A percentile compares a stretch with the other conserved stretches of the same genome.
Evolutionary conservation across 345 rosid genomes (phyloP).

Genomic region (Crucihimalaya himalaica): DNA sequence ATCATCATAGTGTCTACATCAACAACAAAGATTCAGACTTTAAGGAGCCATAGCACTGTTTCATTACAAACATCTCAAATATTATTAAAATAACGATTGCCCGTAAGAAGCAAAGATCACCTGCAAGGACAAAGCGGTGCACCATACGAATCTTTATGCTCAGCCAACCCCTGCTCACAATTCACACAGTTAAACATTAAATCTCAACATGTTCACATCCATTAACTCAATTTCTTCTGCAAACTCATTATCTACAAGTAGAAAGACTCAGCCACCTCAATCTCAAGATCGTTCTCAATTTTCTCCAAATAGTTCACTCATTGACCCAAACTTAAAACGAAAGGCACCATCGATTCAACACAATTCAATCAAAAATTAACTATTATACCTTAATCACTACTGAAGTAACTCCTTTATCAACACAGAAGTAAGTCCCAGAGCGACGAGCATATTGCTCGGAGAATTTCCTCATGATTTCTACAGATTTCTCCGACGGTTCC

Average conservation of each 20-base stretch:
- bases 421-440: constrained; percentile 92
- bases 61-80: neutral
- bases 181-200: neutral
- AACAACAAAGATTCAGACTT: neutral
- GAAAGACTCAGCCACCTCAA: neutral
- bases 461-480: constrained; percentile 96
- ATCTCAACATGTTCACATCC: neutral
- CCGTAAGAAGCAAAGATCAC: constrained; percentile 28
- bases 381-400: constrained; percentile 82
- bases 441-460: constrained; percentile 95
- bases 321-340: neutral
- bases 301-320: neutral
- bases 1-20: constrained; percentile 90
- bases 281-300: neutral
- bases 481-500: constrained; percentile 87
- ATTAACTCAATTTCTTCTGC: neutral
- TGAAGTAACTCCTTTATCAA: constrained; percentile 90
- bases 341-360: neutral
- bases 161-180: constrained; percentile 78
- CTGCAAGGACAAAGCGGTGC: constrained; percentile 50
- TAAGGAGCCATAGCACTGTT: neutral
- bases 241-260: neutral
- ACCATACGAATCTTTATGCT: constrained; percentile 86
- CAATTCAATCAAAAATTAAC: neutral
- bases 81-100: neutral